phyloP scores from a whole-genome alignment of 1,284 basidiomycete species.

The Ustilago vetiveriae region DNA sequence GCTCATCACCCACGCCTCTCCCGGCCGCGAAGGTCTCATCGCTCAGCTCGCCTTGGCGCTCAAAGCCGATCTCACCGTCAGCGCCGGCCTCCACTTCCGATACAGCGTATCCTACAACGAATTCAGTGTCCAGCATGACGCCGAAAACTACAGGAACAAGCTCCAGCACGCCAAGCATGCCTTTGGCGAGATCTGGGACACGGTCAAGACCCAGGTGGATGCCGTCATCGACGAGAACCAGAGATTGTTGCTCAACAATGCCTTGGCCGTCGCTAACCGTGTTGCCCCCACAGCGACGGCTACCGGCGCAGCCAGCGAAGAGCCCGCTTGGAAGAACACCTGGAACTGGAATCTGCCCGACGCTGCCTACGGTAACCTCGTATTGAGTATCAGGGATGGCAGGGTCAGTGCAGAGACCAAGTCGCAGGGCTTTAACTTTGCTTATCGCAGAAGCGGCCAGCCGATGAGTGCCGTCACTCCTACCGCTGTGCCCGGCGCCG shows the following conservation, averaged over 20 bases:
- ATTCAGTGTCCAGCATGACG: constrained; percentile 89
- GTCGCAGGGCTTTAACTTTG: constrained; percentile 95
- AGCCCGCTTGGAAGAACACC: constrained; percentile 73
- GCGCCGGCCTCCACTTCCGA: constrained; percentile 95
- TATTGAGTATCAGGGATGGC: constrained; percentile 89
- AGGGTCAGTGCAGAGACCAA: constrained; percentile 89
- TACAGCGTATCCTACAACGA: constrained; percentile 97
- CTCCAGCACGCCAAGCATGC: constrained; percentile 79
- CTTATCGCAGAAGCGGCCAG: constrained; percentile 76
- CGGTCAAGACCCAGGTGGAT: constrained; percentile 90
- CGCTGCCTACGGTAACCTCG: constrained; percentile 86
- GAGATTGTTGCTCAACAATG: constrained; percentile 86
- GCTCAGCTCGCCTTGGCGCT: constrained; percentile 87
- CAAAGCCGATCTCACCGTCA: constrained; percentile 93
- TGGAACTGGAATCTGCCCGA: constrained; percentile 99
- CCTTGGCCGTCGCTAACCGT: constrained; percentile 82
- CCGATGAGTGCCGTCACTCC: constrained; percentile 41
- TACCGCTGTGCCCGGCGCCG: constrained; percentile 9
- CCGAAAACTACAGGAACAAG: constrained; percentile 87
- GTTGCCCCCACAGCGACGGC: constrained; percentile 74
- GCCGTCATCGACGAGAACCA: constrained; percentile 90
- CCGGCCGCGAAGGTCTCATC: constrained; percentile 91
- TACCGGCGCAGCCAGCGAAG: constrained; percentile 75
- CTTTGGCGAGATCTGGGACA: constrained; percentile 92
- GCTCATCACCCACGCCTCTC: constrained; percentile 89